These are phyloP conservation scores for Solanum bukasovii DNA, from an alignment of 257 asterid genomes.

Conservation along the genomic window DNA sequence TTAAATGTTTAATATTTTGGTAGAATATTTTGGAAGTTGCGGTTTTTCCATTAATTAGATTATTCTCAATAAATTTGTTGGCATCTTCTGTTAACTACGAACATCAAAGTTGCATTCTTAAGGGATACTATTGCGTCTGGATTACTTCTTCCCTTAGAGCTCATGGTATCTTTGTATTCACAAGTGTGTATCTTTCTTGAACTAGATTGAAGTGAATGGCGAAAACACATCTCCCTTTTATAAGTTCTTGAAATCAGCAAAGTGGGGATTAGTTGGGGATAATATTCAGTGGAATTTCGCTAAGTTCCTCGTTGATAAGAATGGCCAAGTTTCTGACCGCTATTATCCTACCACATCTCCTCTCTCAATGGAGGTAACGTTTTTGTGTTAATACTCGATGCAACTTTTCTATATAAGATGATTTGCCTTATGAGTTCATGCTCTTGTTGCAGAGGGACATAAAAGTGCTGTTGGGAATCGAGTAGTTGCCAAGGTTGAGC, in stretches of 20 bases:
- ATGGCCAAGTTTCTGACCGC: conserved; percentile 65
- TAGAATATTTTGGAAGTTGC: not conserved
- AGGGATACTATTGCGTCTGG: not conserved
- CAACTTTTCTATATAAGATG: not conserved
- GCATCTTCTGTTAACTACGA: not conserved
- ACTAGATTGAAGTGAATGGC: conserved; percentile 78
- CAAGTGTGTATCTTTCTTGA: not conserved
- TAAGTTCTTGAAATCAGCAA: conserved; percentile 68
- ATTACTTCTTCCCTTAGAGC: not conserved
- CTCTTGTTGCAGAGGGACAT: not conserved
- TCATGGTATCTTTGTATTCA: not conserved
- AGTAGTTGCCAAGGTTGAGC: not conserved
- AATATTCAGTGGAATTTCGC: conserved; percentile 87
- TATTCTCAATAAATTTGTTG: not conserved
- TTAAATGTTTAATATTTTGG: not conserved
- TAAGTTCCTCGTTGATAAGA: conserved; percentile 65
- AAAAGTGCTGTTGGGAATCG: not conserved
- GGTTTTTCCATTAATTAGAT: not conserved
- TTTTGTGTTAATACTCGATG: not conserved
- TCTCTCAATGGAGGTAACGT: conserved; percentile 48
- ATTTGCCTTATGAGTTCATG: not conserved
- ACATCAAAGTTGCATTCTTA: not conserved
- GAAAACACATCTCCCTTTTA: conserved; percentile 50
- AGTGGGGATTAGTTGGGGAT: conserved; percentile 74
- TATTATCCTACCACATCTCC: conserved; percentile 78